Conservation (phyloP, 2,329 filamentous ascomycete species). For the Fusarium napiforme region DNA sequence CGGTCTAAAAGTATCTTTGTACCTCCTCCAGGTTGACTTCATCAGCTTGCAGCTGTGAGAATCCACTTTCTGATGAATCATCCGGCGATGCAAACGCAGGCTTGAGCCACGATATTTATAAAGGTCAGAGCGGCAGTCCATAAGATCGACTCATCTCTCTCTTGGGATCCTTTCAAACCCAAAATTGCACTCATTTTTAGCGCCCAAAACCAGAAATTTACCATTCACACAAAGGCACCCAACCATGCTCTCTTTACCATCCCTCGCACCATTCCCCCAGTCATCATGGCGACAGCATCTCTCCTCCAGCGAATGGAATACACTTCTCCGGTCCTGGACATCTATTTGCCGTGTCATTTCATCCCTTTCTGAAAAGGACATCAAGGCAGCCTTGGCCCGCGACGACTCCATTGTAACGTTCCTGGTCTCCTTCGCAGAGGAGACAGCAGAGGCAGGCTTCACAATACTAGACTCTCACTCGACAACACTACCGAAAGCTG, state of each 20-base stretch:
- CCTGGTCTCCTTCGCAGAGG: conserved; percentile 74
- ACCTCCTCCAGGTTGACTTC: conserved; percentile 15
- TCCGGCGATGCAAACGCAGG: conserved; percentile 48
- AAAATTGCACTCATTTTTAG: neutral
- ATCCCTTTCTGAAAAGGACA: conserved; percentile 65
- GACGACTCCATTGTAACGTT: conserved; percentile 72
- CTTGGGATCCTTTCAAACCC: neutral
- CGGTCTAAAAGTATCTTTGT: conserved; percentile 1
- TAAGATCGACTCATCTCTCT: conserved; percentile 2
- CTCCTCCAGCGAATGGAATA: conserved; percentile 77
- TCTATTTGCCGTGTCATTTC: conserved; percentile 74
- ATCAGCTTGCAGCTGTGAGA: conserved; percentile 32
- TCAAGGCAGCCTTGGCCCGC: conserved; percentile 60
- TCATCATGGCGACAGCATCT: conserved; percentile 74
- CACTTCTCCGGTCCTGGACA: conserved; percentile 81
- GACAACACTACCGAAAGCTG: conserved; percentile 66
- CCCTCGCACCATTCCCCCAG: conserved; percentile 82
- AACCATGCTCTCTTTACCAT: conserved; percentile 66
- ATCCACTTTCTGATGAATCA: conserved; percentile 54
- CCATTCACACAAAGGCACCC: neutral
- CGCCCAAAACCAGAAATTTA: neutral
- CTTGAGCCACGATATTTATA: conserved; percentile 16
- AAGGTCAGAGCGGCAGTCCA: conserved; percentile 1
- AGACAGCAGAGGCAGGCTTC: conserved; percentile 53
- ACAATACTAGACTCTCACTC: conserved; percentile 51